These are phyloP conservation scores for Saccharomycopsis microspora DNA, from an alignment of 805 yeast genomes.

Conservation along the genomic window DNA sequence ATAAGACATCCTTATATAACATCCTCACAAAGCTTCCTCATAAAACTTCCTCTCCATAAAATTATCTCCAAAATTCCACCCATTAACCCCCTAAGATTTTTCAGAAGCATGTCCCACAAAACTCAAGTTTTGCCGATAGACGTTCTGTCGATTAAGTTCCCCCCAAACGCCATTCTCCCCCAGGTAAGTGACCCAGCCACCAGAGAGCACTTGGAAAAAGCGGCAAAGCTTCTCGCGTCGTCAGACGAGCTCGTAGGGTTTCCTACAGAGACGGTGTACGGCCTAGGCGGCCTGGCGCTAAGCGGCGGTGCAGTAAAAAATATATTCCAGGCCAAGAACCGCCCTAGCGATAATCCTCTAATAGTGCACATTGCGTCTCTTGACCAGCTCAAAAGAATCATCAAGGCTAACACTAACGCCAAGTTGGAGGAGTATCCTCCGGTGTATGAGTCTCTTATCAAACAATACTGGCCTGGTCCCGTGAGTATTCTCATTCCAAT, in stretches of 20 bases:
- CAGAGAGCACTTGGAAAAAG: slow-evolving; percentile 30
- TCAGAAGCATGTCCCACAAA: background rate
- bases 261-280: slow-evolving; percentile 97
- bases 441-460: slow-evolving; percentile 52
- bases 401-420: slow-evolving; percentile 29
- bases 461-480: slow-evolving; percentile 93
- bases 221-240: slow-evolving; percentile 29
- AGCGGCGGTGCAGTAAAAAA: slow-evolving; percentile 59
- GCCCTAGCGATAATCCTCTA: slow-evolving; percentile 93
- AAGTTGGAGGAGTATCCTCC: slow-evolving; percentile 45
- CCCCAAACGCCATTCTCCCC: slow-evolving; percentile 21
- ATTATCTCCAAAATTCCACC: background rate
- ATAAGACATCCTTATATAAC: no score
- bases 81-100: background rate
- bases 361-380: slow-evolving; percentile 80
- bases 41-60: background rate
- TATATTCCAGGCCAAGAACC: slow-evolving; percentile 79
- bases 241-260: slow-evolving; percentile 64
- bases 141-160: slow-evolving; percentile 8
- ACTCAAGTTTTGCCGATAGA: slow-evolving; percentile 5
- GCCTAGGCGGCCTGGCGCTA: slow-evolving; percentile 82
- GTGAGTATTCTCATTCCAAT: slow-evolving; percentile 75
- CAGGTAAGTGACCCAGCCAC: slow-evolving; percentile 33
- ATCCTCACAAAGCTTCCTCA: background rate
- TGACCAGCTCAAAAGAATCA: slow-evolving; percentile 52